Base-by-base conservation (phyloP, 2,329 filamentous ascomycete species). In the Aspergillus pseudoviridinutans region DNA sequence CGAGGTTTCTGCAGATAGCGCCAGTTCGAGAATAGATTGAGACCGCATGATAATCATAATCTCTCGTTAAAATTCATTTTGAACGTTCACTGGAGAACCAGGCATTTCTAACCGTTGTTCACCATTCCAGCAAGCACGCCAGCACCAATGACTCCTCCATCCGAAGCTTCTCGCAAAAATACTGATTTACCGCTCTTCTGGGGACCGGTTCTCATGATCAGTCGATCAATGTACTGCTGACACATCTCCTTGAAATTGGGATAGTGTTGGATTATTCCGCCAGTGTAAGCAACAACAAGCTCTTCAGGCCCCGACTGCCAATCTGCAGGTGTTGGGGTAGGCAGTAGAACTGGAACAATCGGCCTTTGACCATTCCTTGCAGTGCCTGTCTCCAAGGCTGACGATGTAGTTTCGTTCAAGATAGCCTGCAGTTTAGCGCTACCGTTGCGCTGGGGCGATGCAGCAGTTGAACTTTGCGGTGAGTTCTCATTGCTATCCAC, bases 201-300 rank as follows among this genome's bases (percentile, higher is more conserved):
- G 14, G 74, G 75, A 22, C 76, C 74, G 22, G 74, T 76, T 35
- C 74, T 68, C 74, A 78, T 77, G 22, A 82, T 77, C 14, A 83
- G 70, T 4, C 75, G 73, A 59, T 91, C 85, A 51, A 92, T 79
- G 67, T 89, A 89, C 14, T 74, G 67, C 71, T 92, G 88, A 62
- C 87, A 91, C 65, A 88, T 87, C 49, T 78, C 74, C 46, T 90
- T 78, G 72, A 90, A 92, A 64, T 89, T 82, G 50, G 90, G 89
- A 66, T 91, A 91, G 66, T 90, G 85, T n/a, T 86, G 84, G 58
- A 92, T 92, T 67, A 89, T 91, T 6, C 89, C 88, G 32, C 90
- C 90, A 0, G 90, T 91, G 68, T 91, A 92, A 1, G 89, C 90
- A 24, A 92, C 87, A 1, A 90, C 86, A 29, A 93, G 72, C 64